phyloP scores from a whole-genome alignment of 129 eudicot species.

The Helianthus tuberosus region DNA sequence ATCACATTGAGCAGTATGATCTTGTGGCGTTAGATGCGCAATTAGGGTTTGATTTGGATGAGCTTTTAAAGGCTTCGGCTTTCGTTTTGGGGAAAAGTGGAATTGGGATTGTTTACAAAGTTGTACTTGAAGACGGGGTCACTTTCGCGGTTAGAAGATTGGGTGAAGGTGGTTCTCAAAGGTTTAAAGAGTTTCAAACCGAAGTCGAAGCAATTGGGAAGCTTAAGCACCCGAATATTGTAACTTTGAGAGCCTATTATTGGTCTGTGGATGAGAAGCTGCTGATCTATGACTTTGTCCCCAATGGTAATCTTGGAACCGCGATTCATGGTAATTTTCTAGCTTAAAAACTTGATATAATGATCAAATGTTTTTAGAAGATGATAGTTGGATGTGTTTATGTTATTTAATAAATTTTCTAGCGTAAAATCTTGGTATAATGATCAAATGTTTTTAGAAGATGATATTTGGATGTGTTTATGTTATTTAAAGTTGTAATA shows the following conservation, averaged over 20 bases:
- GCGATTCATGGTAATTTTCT: slow-evolving; percentile 80
- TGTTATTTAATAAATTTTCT: slow-evolving; percentile 18
- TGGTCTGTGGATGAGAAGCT: slow-evolving; percentile 99
- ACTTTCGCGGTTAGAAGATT: slow-evolving; percentile 89
- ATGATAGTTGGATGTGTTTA: background rate
- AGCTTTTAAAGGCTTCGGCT: slow-evolving; percentile 94
- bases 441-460: too few relatives aligned
- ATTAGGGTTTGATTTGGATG: slow-evolving; percentile 84
- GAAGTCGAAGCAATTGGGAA: slow-evolving; percentile 99
- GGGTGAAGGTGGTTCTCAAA: slow-evolving; percentile 98
- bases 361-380: too few relatives aligned
- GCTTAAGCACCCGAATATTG: slow-evolving; percentile 83
- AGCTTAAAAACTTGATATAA: background rate
- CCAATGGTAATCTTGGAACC: slow-evolving; percentile 77
- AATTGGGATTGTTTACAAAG: slow-evolving; percentile 95
- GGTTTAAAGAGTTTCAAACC: slow-evolving; percentile 94
- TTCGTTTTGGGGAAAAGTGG: slow-evolving; percentile 98
- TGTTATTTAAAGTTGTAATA: background rate
- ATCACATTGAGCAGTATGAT: slow-evolving; percentile 83
- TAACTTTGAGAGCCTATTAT: slow-evolving; percentile 81
- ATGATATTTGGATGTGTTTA: background rate
- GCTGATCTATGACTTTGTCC: slow-evolving; percentile 79
- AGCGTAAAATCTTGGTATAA: background rate
- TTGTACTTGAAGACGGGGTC: slow-evolving; percentile 91
- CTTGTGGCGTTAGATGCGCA: slow-evolving; percentile 80